Base-by-base conservation (phyloP, 495 filamentous ascomycete genomes). In the Parmelia sp. region DNA sequence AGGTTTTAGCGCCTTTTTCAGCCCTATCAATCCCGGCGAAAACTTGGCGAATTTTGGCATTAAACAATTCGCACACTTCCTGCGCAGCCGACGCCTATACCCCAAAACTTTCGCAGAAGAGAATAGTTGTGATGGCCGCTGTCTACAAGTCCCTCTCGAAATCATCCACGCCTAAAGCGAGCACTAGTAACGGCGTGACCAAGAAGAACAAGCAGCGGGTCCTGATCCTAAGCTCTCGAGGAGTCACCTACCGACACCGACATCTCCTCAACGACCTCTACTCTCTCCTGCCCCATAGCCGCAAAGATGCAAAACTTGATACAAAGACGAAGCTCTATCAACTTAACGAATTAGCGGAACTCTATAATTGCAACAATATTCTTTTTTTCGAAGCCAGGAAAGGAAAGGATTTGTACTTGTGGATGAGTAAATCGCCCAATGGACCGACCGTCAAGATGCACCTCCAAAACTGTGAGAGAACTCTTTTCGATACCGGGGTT, bases 341-440 rank as follows among this genome's bases (percentile, higher is more conserved):
- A 70, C 84, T 99, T 11, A 97, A 97, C 78, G 93, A 96, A 74
- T 86, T 97, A 21, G 94, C 94, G 45, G 93, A 99, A 69, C 84
- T 99, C 25, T 96, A 97, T 81, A 97, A 96, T 69, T 97, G 93
- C 85, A 99, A 99, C 78, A 94, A 97, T 75, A 86, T 97, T 59
- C 82, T 96, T 66, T 99, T 96, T 78, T 94, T 97, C 74, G 94
- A 98, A 78, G 94, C 92, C 61, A 81, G 91, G 66, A 98, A 97
- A 77, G 91, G 90, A 44, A 88, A 95, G 74, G 94, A 97, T 81
- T 77, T 95, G 40, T 98, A 96, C 74, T 82, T 93, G 53, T 96
- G 93, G 93, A 83, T 97, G 72, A 84, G 88, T 75, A 95, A 95
- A 71, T 88, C 91, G 4, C 94, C 94, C 12, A 99, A 99, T 72